Base-by-base conservation (phyloP, 2,329 filamentous ascomycete species). In the Nigrospora sphaerica region DNA sequence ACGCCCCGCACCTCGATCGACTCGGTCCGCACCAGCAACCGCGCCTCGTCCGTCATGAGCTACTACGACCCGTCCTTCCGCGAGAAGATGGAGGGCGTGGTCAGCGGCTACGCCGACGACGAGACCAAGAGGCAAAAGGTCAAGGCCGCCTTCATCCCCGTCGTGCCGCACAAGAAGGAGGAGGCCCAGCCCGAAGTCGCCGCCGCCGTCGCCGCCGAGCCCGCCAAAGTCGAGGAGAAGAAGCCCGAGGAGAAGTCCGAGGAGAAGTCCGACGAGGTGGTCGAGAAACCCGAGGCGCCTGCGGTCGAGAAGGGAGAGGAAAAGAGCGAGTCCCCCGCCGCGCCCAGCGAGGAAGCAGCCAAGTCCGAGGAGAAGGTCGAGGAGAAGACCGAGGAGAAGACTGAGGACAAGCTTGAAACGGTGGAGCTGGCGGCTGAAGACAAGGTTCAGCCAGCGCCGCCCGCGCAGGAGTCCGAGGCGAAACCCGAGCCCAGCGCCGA, bases 1-100 rank as follows among this genome's bases (percentile, higher is more conserved):
- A 50, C 45, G 10, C 45, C 50, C 16, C 50, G 50, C 44, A 52
- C 50, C 2, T 52, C 50, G 16, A 46, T 50, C 17, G 50, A 52
- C 37, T 50, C 50, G 11, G 47, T 44, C 12, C 48, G 46, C 9
- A 46, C 47, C 39, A 52, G 50, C 41, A 48, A 52, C 34, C 42
- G 48, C 10, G 32, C 45, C 17, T 52, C 50, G 39, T 49, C 47
- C 32, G 50, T 52, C 31, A 42, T 52, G 46, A 45, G 40, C 41
- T 48, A 50, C 45, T 52, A 52, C 44, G 50, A 52, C 40, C 48
- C 50, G 23, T 39, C 45, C 12, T 52, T 52, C 46, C 50, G 50
- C 19, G 50, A 50, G 41, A 50, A 48, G 44, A 50, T 52, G 50
- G 50, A 52, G 32, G 19, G 33, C 4, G 28, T 52, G 12, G 50